These are phyloP conservation scores for Meyerozyma athensensis DNA, from an alignment of 1,139 yeast species.

Conservation along the genomic window DNA sequence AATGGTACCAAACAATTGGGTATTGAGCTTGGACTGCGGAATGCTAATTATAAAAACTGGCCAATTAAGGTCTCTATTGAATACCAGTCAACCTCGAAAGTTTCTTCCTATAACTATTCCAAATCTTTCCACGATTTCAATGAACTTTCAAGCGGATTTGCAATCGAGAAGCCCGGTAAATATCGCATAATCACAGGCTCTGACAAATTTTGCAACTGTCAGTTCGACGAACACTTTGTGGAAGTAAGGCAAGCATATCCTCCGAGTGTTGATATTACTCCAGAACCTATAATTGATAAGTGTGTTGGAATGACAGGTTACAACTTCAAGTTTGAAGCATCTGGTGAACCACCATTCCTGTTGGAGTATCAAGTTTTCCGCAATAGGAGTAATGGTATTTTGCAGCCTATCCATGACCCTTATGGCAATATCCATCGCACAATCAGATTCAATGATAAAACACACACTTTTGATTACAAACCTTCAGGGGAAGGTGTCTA, in stretches of 20 bases:
- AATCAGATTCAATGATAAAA: constrained; percentile 10
- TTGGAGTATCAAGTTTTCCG: constrained; percentile 60
- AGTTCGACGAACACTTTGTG: constrained; percentile 28
- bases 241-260: constrained; percentile 25
- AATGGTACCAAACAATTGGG: constrained; percentile 35
- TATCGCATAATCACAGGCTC: constrained; percentile 50
- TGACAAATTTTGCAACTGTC: constrained; percentile 65
- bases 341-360: constrained; percentile 80
- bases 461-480: constrained; percentile 53
- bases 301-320: constrained; percentile 92
- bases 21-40: constrained; percentile 12
- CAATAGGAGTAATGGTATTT: constrained; percentile 25
- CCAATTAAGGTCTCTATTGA: not conserved
- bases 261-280: constrained; percentile 50
- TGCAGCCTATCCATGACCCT: constrained; percentile 29
- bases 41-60: constrained; percentile 11
- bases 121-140: constrained; percentile 29
- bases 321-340: constrained; percentile 59
- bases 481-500: constrained; percentile 83
- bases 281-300: constrained; percentile 67
- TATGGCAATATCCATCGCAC: constrained; percentile 18
- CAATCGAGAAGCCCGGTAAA: constrained; percentile 55
- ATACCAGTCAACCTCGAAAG: constrained; percentile 37
- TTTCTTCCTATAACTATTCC: constrained; percentile 24
- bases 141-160: constrained; percentile 30